Evolutionary conservation across 2,329 filamentous ascomycete genomes (phyloP), one percentile per base, ranked within the genome.

Genomic region (Fusarium sp.): DNA sequence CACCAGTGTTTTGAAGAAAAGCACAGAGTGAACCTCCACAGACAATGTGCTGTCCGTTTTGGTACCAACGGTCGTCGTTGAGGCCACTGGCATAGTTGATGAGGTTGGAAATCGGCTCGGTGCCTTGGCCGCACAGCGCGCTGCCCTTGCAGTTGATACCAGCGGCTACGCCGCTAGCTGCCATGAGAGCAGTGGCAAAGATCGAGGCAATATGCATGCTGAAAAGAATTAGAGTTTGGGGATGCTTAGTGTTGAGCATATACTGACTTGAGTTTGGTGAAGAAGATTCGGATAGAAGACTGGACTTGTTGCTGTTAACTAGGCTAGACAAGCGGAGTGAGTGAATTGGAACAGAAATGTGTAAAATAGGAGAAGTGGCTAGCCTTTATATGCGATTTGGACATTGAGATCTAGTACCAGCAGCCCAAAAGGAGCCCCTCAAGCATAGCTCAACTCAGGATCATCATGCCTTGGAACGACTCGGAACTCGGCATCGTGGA

Each of bases 361-460:
- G 2, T 33, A 2, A 4, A 33, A 8, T 0, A 11, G 20, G 8
- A 17, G 28, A 33, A 5, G 15, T 4, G 5, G 5, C 0, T 6
- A 13, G 28, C 14, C 22, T 47, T 31, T 48, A 48, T 48, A 31
- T 31, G 6, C 17, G 26, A 31, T 31, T 22, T 22, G 9, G 45
- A 4, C 11, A 4, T 24, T 3, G 17, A 10, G 15, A 12, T 18
- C 15, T 17, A 12, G 24, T n/a, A 42, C 22, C 41, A 42, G 8
- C 9, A 28, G 18, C 28, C 12, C 26, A 13, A 4, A 26, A 47
- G 26, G 18, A 6, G 18, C 8, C 42, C 17, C 14, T 47, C 12
- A 20, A 26, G 12, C 28, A 51, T 35, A n/a, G 7, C 20, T 35
- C 48, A 10, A 35, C 22, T 24, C 11, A 35, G 48, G 33, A 18